These are phyloP conservation scores for Eucalyptus erythrocorys DNA, from an alignment of 345 rosid genomes.

Conservation along the genomic window DNA sequence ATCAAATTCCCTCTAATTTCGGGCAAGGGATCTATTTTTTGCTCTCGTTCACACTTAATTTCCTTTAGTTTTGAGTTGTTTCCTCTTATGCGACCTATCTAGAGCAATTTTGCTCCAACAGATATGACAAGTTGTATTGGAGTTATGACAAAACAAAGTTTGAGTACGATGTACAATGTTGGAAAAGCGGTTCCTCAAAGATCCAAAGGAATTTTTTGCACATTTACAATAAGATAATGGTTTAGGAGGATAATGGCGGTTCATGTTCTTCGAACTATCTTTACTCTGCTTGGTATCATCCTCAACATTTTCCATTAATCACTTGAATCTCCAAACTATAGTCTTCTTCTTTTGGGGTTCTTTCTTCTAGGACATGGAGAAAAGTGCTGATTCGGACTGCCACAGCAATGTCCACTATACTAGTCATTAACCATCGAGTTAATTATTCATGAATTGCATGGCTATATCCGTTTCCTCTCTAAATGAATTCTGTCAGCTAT, in stretches of 20 bases:
- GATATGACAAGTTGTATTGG: not conserved
- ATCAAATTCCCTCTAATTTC: not conserved
- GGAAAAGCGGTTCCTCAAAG: not conserved
- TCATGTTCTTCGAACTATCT: not conserved
- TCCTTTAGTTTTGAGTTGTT: not conserved
- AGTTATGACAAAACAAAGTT: not conserved
- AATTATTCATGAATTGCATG: not conserved
- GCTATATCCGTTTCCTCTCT: not conserved
- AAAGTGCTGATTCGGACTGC: not conserved
- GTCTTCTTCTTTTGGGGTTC: not conserved
- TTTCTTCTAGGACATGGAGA: not conserved
- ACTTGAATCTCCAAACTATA: not conserved
- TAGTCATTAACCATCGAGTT: not conserved
- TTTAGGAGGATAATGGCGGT: not conserved
- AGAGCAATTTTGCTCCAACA: not conserved
- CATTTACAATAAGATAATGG: not conserved
- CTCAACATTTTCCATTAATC: not conserved
- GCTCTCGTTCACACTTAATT: not conserved
- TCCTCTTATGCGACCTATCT: not conserved
- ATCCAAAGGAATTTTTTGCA: not conserved
- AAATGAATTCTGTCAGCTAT: not conserved
- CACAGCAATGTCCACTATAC: not conserved
- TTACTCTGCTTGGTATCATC: not conserved
- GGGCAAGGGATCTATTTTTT: not conserved
- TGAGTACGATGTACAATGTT: not conserved